A percentile compares a stretch with the other conserved stretches of the same genome.
phyloP scores from a whole-genome alignment of 2,329 filamentous ascomycete genomes.

The Septoria linicola region DNA sequence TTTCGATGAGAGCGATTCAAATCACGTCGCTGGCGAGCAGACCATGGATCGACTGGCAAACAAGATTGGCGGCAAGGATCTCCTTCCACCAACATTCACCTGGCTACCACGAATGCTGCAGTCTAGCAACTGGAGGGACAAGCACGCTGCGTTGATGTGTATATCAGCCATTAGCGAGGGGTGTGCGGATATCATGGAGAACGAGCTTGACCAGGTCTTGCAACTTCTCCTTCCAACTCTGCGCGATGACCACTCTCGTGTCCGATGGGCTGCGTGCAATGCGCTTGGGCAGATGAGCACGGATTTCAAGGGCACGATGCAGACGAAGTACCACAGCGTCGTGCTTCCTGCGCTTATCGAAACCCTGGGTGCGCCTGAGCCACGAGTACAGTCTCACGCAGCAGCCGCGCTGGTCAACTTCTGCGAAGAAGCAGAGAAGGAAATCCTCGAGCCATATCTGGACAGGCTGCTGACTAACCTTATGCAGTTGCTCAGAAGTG shows the following conservation, averaged over 20 bases:
- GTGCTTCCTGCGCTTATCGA: slow-evolving; percentile 91
- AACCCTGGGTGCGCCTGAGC: slow-evolving; percentile 83
- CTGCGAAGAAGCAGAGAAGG: slow-evolving; percentile 95
- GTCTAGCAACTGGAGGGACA: slow-evolving; percentile 89
- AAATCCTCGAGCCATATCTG: slow-evolving; percentile 86
- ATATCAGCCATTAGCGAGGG: slow-evolving; percentile 98
- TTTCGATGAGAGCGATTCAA: slow-evolving; percentile 91
- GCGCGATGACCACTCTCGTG: slow-evolving; percentile 84
- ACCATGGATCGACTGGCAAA: slow-evolving; percentile 97
- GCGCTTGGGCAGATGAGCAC: slow-evolving; percentile 99
- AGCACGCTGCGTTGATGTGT: slow-evolving; percentile 96
- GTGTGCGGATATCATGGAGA: slow-evolving; percentile 92
- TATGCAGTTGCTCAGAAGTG: slow-evolving; percentile 82
- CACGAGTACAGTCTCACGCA: slow-evolving; percentile 92
- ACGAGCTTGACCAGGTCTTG: slow-evolving; percentile 88
- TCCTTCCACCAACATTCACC: slow-evolving; percentile 88
- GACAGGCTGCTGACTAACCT: slow-evolving; percentile 82
- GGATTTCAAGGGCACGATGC: slow-evolving; percentile 97
- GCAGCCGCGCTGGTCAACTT: slow-evolving; percentile 98
- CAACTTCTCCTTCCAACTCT: slow-evolving; percentile 92
- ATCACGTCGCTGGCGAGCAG: slow-evolving; percentile 96
- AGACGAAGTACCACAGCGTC: slow-evolving; percentile 85
- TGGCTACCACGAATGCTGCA: slow-evolving; percentile 99
- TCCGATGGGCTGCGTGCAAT: slow-evolving; percentile 96
- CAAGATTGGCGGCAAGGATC: slow-evolving; percentile 91